These are phyloP conservation scores for Suillus decipiens DNA, from an alignment of 768 basidiomycete genomes.

Conservation along the genomic window DNA sequence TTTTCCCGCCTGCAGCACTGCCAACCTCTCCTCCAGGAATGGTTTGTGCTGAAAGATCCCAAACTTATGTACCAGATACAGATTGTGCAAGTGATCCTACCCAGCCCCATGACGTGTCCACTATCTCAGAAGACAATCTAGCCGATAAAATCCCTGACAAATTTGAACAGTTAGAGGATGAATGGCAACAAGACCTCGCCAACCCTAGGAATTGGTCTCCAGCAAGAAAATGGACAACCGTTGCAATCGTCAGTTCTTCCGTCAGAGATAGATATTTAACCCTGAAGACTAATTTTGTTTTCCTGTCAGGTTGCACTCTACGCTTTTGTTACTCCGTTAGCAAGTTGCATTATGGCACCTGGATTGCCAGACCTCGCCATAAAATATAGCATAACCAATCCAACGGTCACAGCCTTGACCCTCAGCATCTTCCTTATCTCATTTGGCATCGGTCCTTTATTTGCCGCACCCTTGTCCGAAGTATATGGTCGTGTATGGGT, in stretches of 20 bases:
- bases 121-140: background rate
- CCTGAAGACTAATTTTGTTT: background rate
- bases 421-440: background rate
- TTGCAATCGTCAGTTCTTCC: constrained; percentile 43
- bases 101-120: background rate
- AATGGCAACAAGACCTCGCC: constrained; percentile 58
- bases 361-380: background rate
- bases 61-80: background rate
- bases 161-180: background rate
- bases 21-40: background rate
- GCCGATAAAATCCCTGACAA: background rate
- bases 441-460: background rate
- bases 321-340: background rate
- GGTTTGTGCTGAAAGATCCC: background rate
- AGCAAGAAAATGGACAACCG: background rate
- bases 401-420: background rate
- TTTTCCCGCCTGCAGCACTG: background rate
- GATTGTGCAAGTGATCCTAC: background rate
- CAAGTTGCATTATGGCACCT: background rate
- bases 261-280: background rate
- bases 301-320: background rate
- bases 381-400: background rate
- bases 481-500: constrained; percentile 48
- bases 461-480: background rate
- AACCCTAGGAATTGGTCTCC: background rate